Evolutionary conservation across 2,329 filamentous ascomycete genomes (phyloP), one percentile per base, ranked within the genome.

Genomic region (Diplodia seriata): DNA sequence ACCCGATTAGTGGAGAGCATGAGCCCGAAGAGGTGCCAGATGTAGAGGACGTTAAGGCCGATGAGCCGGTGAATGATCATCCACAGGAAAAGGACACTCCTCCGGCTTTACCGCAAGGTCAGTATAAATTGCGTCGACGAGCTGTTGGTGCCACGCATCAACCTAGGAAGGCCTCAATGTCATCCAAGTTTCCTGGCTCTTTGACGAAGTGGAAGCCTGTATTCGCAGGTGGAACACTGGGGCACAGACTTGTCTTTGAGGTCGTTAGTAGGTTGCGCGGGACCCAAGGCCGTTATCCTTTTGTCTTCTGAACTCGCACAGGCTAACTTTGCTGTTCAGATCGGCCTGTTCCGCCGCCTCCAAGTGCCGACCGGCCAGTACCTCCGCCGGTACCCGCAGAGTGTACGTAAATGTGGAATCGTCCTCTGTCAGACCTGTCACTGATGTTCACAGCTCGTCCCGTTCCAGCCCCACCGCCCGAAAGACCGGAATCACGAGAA

Each of bases 401-500:
- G 8, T 74, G 77, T 79, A 71, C 71, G 76, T 75, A 33, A 56
- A 36, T 20, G 4, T 18, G 4, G 7, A 36, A 56, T 51, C 26
- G 23, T 26, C 6, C 20, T 63, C 20, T 31, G 26, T 8, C 15
- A 18, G 55, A 4, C 15, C 56, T 18, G 36, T 49, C 70, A 66
- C 68, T 67, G 63, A 69, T 43, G 5, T 12, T 43, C 50, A 4
- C 73, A 93, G 90, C 87, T 73, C 90, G 90, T 59, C 87, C 90
- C 55, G 82, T 84, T 1, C 87, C 86, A 50, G 81, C 86, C 49
- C 81, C 85, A 43, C 82, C 83, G 53, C 76, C 86, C 18, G 83
- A 85, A 57, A 63, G 59, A 12, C 64, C 57, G 29, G 36, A 47
- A n/a, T 91, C 91, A 50, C 89, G 90, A 69, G 93, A 93, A 36